A percentile compares a stretch with the other conserved stretches of the same genome.
Conservation (phyloP, 2,329 filamentous ascomycete species). For the Sclerotiophoma versabilis region DNA sequence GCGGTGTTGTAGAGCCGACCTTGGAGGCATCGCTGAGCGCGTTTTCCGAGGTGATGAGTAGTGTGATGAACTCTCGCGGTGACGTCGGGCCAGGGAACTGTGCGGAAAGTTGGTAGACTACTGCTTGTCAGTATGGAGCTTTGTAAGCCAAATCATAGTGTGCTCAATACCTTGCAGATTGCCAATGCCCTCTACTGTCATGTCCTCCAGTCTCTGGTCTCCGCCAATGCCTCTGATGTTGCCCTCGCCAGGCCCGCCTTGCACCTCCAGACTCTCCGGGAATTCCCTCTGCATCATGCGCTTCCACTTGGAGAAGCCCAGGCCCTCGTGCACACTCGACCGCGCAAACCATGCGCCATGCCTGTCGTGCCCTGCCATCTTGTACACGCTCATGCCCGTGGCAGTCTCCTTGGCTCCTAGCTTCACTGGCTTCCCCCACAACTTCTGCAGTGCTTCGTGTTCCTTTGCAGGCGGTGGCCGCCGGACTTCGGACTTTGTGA, state of each 20-base stretch:
- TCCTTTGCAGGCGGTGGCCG: slow-evolving; percentile 58
- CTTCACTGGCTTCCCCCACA: slow-evolving; percentile 87
- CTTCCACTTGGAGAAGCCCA: slow-evolving; percentile 81
- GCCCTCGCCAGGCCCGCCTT: slow-evolving; percentile 73
- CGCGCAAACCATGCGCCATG: slow-evolving; percentile 90
- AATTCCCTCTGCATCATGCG: slow-evolving; percentile 81
- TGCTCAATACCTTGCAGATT: slow-evolving; percentile 65
- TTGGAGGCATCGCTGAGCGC: slow-evolving; percentile 58
- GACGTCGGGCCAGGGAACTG: slow-evolving; percentile 90
- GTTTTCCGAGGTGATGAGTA: slow-evolving; percentile 71
- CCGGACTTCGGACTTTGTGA: slow-evolving; percentile 61
- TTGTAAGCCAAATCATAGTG: neutral
- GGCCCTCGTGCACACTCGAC: slow-evolving; percentile 78
- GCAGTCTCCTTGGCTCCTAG: slow-evolving; percentile 76
- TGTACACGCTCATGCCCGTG: slow-evolving; percentile 78
- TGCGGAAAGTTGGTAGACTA: slow-evolving; percentile 84
- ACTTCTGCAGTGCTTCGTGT: slow-evolving; percentile 71
- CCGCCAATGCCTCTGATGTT: slow-evolving; percentile 86
- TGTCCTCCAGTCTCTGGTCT: slow-evolving; percentile 74
- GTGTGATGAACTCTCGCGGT: slow-evolving; percentile 84
- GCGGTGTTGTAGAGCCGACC: slow-evolving; percentile 54
- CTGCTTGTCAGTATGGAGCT: slow-evolving; percentile 5
- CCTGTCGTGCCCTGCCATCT: slow-evolving; percentile 78
- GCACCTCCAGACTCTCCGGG: slow-evolving; percentile 73
- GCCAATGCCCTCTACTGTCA: slow-evolving; percentile 65